These are phyloP conservation scores for Mycena maculata DNA, from an alignment of 768 basidiomycete genomes.

Conservation along the genomic window DNA sequence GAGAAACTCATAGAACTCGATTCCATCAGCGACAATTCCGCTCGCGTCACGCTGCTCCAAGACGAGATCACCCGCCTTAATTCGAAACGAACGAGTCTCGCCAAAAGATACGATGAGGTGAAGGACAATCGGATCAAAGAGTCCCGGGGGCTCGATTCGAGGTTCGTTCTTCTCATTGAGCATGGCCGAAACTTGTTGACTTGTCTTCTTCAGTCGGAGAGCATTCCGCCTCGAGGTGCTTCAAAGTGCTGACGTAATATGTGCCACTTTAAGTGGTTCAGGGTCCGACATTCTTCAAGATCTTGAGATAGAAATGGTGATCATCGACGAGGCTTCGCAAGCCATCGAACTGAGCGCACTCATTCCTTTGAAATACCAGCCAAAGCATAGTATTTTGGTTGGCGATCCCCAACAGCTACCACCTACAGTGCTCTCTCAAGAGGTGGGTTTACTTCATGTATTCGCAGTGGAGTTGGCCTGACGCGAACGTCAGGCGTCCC, in stretches of 20 bases:
- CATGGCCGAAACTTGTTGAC: slow-evolving; percentile 4
- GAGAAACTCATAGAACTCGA: slow-evolving; percentile 71
- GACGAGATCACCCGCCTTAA: slow-evolving; percentile 76
- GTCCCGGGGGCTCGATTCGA: slow-evolving; percentile 82
- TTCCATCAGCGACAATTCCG: slow-evolving; percentile 65
- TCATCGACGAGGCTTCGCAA: slow-evolving; percentile 99
- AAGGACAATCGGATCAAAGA: slow-evolving; percentile 89
- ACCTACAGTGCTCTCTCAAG: slow-evolving; percentile 75
- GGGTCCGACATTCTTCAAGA: slow-evolving; percentile 88
- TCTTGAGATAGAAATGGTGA: slow-evolving; percentile 93
- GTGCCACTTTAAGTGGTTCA: slow-evolving; percentile 91
- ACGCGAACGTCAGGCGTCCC: slow-evolving; percentile 61
- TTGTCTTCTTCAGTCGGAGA: slow-evolving; percentile 59
- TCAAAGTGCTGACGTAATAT: slow-evolving; percentile 91
- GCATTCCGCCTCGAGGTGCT: slow-evolving; percentile 82
- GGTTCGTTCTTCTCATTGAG: slow-evolving; percentile 5
- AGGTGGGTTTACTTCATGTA: slow-evolving; percentile 43
- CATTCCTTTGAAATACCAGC: slow-evolving; percentile 92
- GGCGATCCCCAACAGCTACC: slow-evolving; percentile 98
- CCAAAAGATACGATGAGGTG: slow-evolving; percentile 77
- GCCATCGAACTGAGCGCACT: slow-evolving; percentile 94
- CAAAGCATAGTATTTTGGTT: slow-evolving; percentile 89
- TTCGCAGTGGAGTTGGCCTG: background rate
- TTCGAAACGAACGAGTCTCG: slow-evolving; percentile 69
- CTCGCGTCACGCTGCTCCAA: slow-evolving; percentile 66